Base-by-base conservation (phyloP, 371 early-diverging fungal genomes). In the Mortierella sp. region DNA sequence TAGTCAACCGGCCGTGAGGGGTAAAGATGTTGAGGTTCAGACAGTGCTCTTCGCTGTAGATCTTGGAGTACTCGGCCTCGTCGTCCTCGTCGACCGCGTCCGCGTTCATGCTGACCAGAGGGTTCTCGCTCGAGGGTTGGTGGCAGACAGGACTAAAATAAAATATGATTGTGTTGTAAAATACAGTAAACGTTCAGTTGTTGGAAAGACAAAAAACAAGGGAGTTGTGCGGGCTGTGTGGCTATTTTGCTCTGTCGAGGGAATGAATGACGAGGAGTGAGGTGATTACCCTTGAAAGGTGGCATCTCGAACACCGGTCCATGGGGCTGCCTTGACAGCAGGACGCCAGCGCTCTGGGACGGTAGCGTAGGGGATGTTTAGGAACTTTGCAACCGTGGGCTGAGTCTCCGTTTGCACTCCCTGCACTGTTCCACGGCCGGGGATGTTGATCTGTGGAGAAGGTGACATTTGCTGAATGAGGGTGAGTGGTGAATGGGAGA, bases 21-120 rank as follows among this genome's bases (percentile, higher is more conserved):
- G 64, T 73, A 65, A 76, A 85, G 66, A 86, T 75, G 71, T 86
- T 85, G 55, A 85, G 76, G 70, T 85, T 79, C 22, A 86, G 77
- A 50, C 87, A 86, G 58, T 79, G 79, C 26, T 77, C 72, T 52
- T 83, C 84, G 47, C 41, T 75, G 64, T 70, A 79, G 37, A 73
- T 53, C 71, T 75, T 78, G 24, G 70, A 50, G 34, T 83, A 79
- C 19, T 66, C 78, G 24, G 68, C 78, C 29, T 78, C 83, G 37
- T 75, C 75, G 24, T 77, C 71, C 45, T 82, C 83, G 22, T 78
- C 78, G 11, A 75, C 70, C 13, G 65, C 58, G 2, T 2, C 43
- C 13, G 39, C 14, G 0, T 70, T 37, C 79, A 82, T 82, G 48
- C 64, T 75, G 31, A 82, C 83, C 31, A 82, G 8, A 0, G 68